Conservation (phyloP, 306 rosid species). For the Cyamopsis tetragonoloba region DNA sequence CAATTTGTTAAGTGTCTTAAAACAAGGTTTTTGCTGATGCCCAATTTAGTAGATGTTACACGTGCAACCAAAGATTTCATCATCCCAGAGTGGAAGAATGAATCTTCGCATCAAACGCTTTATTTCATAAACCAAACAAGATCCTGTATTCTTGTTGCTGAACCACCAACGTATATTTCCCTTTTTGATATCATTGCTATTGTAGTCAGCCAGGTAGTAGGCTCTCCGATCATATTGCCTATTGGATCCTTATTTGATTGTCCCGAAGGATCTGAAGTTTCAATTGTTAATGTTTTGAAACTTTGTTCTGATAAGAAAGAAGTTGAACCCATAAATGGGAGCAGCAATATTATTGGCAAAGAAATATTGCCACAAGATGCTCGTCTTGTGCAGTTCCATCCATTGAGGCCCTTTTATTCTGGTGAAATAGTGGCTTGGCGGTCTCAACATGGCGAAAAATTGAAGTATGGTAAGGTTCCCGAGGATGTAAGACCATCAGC, state of each 20-base stretch:
- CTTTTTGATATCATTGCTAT: conserved; percentile 74
- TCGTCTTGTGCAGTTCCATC: conserved; percentile 90
- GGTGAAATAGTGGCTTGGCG: conserved; percentile 99
- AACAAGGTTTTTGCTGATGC: conserved; percentile 80
- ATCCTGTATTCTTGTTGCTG: conserved; percentile 68
- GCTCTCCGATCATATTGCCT: conserved; percentile 81
- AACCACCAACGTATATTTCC: conserved; percentile 79
- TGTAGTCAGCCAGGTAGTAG: conserved; percentile 82
- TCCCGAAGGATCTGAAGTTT: conserved; percentile 82
- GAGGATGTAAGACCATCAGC: conserved; percentile 87
- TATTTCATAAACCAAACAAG: conserved; percentile 68
- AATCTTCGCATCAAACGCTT: conserved; percentile 57
- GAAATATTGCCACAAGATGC: conserved; percentile 89
- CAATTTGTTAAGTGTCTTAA: conserved; percentile 75
- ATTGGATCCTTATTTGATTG: conserved; percentile 75
- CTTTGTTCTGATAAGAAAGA: conserved; percentile 82
- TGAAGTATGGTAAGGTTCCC: conserved; percentile 77
- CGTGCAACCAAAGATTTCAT: conserved; percentile 50
- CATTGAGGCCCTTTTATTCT: conserved; percentile 86
- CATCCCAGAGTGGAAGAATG: conserved; percentile 71
- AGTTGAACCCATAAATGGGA: conserved; percentile 53
- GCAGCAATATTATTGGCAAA: conserved; percentile 61
- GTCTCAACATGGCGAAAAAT: conserved; percentile 82
- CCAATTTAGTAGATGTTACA: conserved; percentile 71
- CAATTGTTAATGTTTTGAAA: conserved; percentile 65